Conservation (phyloP, 106 monocot species). For the Xerophyta viscosa region DNA sequence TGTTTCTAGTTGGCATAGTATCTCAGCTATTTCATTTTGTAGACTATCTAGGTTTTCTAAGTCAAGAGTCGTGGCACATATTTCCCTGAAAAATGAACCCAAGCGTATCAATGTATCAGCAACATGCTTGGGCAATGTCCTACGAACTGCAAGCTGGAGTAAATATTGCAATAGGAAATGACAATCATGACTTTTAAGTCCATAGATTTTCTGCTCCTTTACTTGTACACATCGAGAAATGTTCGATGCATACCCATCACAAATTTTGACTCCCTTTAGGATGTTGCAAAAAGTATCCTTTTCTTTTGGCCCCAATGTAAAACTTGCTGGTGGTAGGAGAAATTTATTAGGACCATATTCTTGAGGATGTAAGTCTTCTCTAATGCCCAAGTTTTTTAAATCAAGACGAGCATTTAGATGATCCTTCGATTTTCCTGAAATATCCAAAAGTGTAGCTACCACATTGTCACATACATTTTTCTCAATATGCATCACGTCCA, state of each 20-base stretch:
- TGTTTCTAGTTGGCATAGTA: conserved; percentile 5
- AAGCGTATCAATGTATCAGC: neutral
- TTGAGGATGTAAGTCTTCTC: too few species aligned
- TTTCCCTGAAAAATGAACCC: neutral
- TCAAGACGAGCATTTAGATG: too few species aligned
- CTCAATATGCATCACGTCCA: too few species aligned
- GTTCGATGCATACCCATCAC: conserved; percentile 2
- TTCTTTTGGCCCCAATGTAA: neutral
- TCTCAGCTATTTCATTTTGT: neutral
- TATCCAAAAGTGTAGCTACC: too few species aligned
- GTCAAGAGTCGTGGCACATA: neutral
- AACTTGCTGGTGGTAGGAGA: too few species aligned
- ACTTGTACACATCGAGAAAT: neutral
- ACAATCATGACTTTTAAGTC: conserved; percentile 2
- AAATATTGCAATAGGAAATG: neutral
- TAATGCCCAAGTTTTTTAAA: too few species aligned
- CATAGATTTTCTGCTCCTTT: neutral
- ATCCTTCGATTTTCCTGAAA: too few species aligned
- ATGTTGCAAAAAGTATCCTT: neutral
- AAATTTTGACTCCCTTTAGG: neutral
- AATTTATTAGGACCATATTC: too few species aligned
- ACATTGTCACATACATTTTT: too few species aligned
- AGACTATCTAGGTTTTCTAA: neutral
- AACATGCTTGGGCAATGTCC: neutral
- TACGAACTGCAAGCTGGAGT: neutral